These are phyloP conservation scores for Colletotrichum brevisporum DNA, from an alignment of 2,329 filamentous ascomycete species.

Conservation along the genomic window DNA sequence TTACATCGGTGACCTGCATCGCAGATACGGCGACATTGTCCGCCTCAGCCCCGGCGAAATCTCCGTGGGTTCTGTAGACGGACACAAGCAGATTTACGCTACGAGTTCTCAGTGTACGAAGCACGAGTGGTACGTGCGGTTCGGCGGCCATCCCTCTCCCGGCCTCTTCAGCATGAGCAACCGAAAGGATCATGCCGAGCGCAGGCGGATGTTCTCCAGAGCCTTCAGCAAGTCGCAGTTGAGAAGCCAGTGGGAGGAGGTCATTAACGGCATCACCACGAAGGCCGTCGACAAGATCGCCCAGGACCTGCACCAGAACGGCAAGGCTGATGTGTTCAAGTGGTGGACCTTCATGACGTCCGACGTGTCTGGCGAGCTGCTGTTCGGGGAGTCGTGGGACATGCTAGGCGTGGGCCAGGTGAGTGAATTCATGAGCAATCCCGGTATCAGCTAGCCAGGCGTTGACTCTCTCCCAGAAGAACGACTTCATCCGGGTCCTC, in stretches of 20 bases:
- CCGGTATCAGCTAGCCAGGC: no score
- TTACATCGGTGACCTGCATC: not conserved
- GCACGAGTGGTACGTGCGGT: slow-evolving; percentile 1
- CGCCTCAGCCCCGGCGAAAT: slow-evolving; percentile 1
- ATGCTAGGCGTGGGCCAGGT: slow-evolving; percentile 67
- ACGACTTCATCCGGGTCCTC: not conserved
- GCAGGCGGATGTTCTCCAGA: slow-evolving; percentile 1
- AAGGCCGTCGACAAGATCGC: slow-evolving; percentile 57
- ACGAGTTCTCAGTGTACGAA: not conserved
- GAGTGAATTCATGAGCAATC: slow-evolving; percentile 20
- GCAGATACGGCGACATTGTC: not conserved
- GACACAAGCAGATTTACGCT: not conserved
- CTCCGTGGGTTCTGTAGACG: not conserved
- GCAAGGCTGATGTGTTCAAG: slow-evolving; percentile 62
- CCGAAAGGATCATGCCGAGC: not conserved
- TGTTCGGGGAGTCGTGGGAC: slow-evolving; percentile 67
- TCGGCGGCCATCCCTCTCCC: not conserved
- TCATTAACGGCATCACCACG: not conserved
- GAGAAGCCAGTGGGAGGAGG: slow-evolving; percentile 7
- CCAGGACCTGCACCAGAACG: slow-evolving; percentile 54
- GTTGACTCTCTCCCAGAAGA: not conserved
- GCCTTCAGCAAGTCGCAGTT: slow-evolving; percentile 15
- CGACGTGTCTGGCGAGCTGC: slow-evolving; percentile 67
- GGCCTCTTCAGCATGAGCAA: not conserved
- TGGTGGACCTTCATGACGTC: slow-evolving; percentile 69